Evolutionary conservation across 495 filamentous ascomycete species (phyloP).

Genomic region (Aspergillus heteromorphus): DNA sequence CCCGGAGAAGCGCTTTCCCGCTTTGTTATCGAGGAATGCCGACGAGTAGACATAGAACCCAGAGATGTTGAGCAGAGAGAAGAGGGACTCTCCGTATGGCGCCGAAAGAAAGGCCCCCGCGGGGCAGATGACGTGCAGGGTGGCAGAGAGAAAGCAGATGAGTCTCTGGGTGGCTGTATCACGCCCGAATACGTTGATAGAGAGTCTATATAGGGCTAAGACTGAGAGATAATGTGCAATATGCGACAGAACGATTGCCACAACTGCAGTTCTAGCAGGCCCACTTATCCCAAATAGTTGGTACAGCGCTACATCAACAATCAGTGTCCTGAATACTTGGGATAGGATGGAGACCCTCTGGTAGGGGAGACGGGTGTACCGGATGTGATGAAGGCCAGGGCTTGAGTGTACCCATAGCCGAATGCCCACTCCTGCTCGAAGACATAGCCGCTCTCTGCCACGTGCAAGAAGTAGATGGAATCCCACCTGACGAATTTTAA

Average conservation of each 20-base stretch:
- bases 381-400: conserved; percentile 40
- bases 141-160: conserved; percentile 60
- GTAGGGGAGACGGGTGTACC: conserved; percentile 33
- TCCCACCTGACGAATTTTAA: conserved; percentile 80
- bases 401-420: conserved; percentile 58
- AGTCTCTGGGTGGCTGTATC: conserved; percentile 23
- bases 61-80: conserved; percentile 68
- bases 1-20: conserved; percentile 18
- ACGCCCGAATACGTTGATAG: conserved; percentile 30
- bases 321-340: conserved; percentile 4
- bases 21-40: conserved; percentile 36
- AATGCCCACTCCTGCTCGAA: conserved; percentile 99
- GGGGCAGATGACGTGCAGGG: conserved; percentile 76
- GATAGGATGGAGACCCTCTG: neutral
- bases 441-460: conserved; percentile 64
- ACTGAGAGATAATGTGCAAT: conserved; percentile 70
- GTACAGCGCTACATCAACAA: conserved; percentile 18
- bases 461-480: conserved; percentile 75
- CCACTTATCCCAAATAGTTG: conserved; percentile 20
- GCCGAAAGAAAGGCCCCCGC: conserved; percentile 87
- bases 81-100: conserved; percentile 77
- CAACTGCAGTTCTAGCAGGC: conserved; percentile 31
- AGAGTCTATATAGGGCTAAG: conserved; percentile 59
- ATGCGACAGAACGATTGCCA: conserved; percentile 62
- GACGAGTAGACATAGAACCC: conserved; percentile 68